A percentile compares a stretch with the other conserved stretches of the same genome.
These are phyloP conservation scores for Globisporangium paddicum DNA, from an alignment of 352 stramenopile genomes.

Conservation along the genomic window DNA sequence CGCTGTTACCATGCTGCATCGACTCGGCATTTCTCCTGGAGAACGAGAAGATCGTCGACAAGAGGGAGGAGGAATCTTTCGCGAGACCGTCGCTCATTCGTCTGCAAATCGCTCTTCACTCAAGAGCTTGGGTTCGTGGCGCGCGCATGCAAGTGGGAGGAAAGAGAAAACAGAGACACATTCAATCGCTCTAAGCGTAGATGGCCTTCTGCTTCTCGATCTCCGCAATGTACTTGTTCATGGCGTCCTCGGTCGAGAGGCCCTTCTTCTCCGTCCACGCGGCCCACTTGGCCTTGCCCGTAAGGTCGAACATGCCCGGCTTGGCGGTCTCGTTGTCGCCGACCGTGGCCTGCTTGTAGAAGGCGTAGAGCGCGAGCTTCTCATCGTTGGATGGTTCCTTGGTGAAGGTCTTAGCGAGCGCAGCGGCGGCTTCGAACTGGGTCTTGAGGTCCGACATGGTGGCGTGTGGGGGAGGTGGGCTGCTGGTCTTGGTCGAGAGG, in stretches of 20 bases:
- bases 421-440: slow-evolving; percentile 80
- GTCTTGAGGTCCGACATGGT: slow-evolving; percentile 81
- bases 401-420: slow-evolving; percentile 76
- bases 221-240: slow-evolving; percentile 85
- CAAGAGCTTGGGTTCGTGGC: neutral
- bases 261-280: slow-evolving; percentile 86
- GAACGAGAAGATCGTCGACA: neutral
- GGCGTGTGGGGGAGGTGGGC: neutral
- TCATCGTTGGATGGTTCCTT: slow-evolving; percentile 84
- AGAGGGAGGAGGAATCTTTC: neutral
- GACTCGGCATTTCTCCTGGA: neutral
- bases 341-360: slow-evolving; percentile 89
- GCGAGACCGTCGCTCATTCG: neutral
- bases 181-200: slow-evolving; percentile 51
- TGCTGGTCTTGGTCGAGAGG: slow-evolving; percentile 8
- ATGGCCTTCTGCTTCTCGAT: slow-evolving; percentile 79
- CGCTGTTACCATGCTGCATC: neutral
- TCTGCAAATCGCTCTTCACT: neutral
- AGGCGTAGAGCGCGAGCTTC: slow-evolving; percentile 88
- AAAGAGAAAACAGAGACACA: neutral
- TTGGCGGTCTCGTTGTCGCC: slow-evolving; percentile 81
- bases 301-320: slow-evolving; percentile 86
- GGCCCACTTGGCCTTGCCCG: slow-evolving; percentile 86
- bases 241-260: slow-evolving; percentile 78
- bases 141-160: neutral